A percentile compares a stretch with the other conserved stretches of the same genome.
phyloP scores from a whole-genome alignment of 257 asterid species.

The Solanum bulbocastanum region DNA sequence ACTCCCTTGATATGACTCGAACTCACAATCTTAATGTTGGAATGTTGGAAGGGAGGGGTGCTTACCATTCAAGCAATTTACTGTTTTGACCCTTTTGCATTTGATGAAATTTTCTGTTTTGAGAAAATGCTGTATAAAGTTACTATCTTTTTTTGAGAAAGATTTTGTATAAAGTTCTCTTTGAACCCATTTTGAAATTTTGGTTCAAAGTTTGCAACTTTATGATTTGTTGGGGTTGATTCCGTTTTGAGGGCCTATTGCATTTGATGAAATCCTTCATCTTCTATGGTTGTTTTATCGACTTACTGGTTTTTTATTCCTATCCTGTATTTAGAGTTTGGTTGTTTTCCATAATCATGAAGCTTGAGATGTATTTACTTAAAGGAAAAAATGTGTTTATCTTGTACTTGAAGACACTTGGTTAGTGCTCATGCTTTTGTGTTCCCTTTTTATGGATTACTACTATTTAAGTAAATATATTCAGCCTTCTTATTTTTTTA shows the following conservation, averaged over 20 bases:
- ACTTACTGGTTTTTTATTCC: neutral
- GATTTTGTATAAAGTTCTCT: neutral
- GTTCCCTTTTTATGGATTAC: neutral
- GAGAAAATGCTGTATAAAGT: too few species aligned
- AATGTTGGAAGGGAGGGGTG: too few species aligned
- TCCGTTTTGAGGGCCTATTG: neutral
- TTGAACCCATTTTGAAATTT: neutral
- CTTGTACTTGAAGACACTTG: neutral
- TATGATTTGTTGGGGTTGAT: constrained; percentile 22
- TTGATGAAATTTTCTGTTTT: neutral
- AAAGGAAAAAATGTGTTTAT: neutral
- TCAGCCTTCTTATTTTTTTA: neutral
- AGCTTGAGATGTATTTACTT: neutral
- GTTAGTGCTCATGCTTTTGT: neutral
- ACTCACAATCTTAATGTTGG: too few species aligned
- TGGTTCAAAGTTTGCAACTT: neutral
- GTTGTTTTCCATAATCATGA: neutral
- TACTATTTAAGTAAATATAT: too few species aligned
- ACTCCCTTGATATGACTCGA: too few species aligned
- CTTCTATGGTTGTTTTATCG: neutral
- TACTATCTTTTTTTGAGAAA: too few species aligned
- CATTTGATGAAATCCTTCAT: neutral
- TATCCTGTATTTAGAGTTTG: neutral
- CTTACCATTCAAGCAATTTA: too few species aligned
- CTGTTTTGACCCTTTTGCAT: neutral